Evolutionary conservation across 1,139 yeast species (phyloP).

Genomic region (Hyphopichia buzzinii): DNA sequence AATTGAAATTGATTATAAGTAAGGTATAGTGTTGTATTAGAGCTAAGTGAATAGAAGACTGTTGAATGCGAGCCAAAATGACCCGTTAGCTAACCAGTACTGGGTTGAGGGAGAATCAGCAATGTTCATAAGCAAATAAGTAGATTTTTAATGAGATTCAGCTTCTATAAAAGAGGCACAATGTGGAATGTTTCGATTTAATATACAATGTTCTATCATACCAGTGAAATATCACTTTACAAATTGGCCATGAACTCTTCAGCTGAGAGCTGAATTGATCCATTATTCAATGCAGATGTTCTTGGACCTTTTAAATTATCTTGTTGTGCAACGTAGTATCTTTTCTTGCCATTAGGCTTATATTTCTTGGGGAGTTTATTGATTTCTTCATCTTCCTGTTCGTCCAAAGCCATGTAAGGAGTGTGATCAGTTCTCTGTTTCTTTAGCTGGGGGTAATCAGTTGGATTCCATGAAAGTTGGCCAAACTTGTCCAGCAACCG

Average conservation of each 20-base stretch:
- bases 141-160: too few relatives aligned
- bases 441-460: neutral
- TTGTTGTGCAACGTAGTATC: constrained; percentile 1
- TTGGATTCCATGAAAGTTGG: constrained; percentile 8
- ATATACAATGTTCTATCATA: neutral
- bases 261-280: constrained; percentile 1
- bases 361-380: neutral
- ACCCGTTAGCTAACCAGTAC: too few relatives aligned
- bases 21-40: too few relatives aligned
- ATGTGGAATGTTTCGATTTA: too few relatives aligned
- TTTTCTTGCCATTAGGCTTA: constrained; percentile 1
- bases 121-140: too few relatives aligned
- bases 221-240: neutral
- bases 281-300: constrained; percentile 4
- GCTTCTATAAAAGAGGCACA: too few relatives aligned
- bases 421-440: neutral
- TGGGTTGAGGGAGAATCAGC: too few relatives aligned
- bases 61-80: too few relatives aligned
- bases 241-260: constrained; percentile 2
- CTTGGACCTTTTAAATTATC: constrained; percentile 1
- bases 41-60: too few relatives aligned
- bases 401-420: neutral
- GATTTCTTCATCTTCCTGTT: neutral
- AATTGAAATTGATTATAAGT: too few relatives aligned
- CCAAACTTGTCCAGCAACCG: constrained; percentile 7